Conservation (phyloP, 768 basidiomycete genomes). For the Agrocybe chaxingu region DNA sequence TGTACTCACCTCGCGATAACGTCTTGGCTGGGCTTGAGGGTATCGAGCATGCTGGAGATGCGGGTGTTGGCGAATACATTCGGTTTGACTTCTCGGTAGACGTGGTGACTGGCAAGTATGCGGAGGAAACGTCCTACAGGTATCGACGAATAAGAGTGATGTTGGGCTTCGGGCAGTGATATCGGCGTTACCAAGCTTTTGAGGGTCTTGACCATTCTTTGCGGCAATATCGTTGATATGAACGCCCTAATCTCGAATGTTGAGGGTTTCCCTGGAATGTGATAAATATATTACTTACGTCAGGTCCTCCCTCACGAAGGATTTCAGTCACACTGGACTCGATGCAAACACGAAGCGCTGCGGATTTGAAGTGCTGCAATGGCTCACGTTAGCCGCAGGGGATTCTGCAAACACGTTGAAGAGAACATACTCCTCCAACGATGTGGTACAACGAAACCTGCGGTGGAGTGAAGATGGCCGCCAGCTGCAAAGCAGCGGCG, state of each 20-base stretch:
- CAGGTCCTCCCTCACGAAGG: constrained; percentile 27
- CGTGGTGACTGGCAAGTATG: constrained; percentile 29
- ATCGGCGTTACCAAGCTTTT: constrained; percentile 29
- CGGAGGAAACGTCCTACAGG: constrained; percentile 25
- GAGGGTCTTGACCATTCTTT: constrained; percentile 25
- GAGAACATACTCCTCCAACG: too few species aligned
- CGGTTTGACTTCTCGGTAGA: constrained; percentile 32
- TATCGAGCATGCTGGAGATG: constrained; percentile 28
- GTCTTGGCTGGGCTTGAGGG: constrained; percentile 24
- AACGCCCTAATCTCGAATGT: constrained; percentile 22
- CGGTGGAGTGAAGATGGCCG: too few species aligned
- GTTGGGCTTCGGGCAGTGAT: neutral
- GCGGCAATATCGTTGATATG: constrained; percentile 35
- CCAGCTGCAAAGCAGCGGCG: too few species aligned
- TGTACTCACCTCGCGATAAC: constrained; percentile 21
- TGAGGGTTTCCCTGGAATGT: neutral
- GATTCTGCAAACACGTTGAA: too few species aligned
- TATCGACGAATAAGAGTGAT: too few species aligned
- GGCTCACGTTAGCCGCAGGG: too few species aligned
- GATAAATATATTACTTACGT: constrained; percentile 13
- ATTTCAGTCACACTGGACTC: constrained; percentile 23
- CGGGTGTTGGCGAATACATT: constrained; percentile 35
- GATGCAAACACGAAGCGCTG: constrained; percentile 6
- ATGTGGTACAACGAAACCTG: too few species aligned
- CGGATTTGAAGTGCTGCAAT: constrained; percentile 13